These are phyloP conservation scores for Calonectria pseudoturangicola DNA, from an alignment of 2,329 filamentous ascomycete species.

Conservation along the genomic window DNA sequence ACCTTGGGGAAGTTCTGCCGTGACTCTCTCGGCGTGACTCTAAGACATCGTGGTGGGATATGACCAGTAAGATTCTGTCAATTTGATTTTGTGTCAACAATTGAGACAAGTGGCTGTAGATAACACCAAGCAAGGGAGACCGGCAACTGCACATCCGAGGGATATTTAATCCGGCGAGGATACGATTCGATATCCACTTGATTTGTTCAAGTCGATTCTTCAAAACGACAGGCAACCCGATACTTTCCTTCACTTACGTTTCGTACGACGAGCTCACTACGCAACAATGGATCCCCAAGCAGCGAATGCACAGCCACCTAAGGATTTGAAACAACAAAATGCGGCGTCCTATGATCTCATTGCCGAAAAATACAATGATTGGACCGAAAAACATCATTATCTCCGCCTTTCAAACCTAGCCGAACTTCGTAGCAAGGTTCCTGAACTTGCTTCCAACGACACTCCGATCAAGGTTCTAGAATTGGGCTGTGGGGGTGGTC, in stretches of 20 bases:
- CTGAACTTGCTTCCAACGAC: neutral
- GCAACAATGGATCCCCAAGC: neutral
- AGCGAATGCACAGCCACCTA: neutral
- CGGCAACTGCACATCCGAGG: neutral
- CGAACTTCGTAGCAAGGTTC: neutral
- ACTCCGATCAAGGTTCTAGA: constrained; percentile 14
- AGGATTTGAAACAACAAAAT: neutral
- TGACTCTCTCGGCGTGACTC: too few species aligned
- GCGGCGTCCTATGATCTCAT: constrained; percentile 18
- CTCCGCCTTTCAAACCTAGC: constrained; percentile 29
- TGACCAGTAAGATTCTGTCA: neutral
- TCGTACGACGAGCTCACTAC: neutral
- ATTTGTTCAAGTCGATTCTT: too few species aligned
- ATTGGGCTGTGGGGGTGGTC: constrained; percentile 40
- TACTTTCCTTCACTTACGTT: neutral
- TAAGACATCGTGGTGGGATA: neutral
- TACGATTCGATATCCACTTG: neutral
- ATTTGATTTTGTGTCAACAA: neutral
- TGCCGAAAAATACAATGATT: constrained; percentile 39
- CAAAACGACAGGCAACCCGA: neutral
- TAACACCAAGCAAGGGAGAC: neutral
- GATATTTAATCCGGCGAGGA: neutral
- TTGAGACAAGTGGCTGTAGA: neutral
- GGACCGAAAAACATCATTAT: constrained; percentile 32
- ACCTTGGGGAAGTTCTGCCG: too few species aligned